Evolutionary conservation across 2,329 filamentous ascomycete species (phyloP).

Genomic region (Coniochaeta prunicola): DNA sequence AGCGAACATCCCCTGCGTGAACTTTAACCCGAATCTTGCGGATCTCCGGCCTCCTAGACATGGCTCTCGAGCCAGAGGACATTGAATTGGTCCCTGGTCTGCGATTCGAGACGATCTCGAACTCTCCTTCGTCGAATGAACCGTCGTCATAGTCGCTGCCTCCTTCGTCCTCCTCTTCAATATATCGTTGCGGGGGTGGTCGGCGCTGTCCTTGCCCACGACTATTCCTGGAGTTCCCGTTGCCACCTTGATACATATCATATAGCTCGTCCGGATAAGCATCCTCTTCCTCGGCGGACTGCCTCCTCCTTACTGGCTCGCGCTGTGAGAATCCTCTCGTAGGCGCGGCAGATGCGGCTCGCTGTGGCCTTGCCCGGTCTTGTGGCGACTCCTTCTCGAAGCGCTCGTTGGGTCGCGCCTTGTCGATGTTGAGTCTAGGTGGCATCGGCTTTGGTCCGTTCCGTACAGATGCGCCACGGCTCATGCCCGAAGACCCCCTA

Average conservation of each 20-base stretch:
- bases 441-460: constrained; percentile 54
- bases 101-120: constrained; percentile 65
- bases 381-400: constrained; percentile 49
- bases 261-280: constrained; percentile 66
- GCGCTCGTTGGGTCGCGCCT: constrained; percentile 41
- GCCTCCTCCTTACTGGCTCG: constrained; percentile 22
- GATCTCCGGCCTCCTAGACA: constrained; percentile 57
- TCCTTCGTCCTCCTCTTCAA: constrained; percentile 74
- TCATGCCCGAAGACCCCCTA: constrained; percentile 38
- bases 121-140: constrained; percentile 68
- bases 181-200: constrained; percentile 45
- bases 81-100: constrained; percentile 36
- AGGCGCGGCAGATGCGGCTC: constrained; percentile 39
- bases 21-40: constrained; percentile 86
- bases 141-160: constrained; percentile 65
- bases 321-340: constrained; percentile 35
- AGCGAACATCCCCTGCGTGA: constrained; percentile 83
- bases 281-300: constrained; percentile 45
- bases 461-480: constrained; percentile 52
- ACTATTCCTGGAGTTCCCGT: constrained; percentile 27
- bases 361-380: constrained; percentile 24
- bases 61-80: constrained; percentile 36
- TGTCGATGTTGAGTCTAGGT: constrained; percentile 57
- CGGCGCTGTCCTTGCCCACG: constrained; percentile 28
- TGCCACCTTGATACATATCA: constrained; percentile 45